Evolutionary conservation across 2,329 filamentous ascomycete species (phyloP).

Genomic region (Cercospora sojina): DNA sequence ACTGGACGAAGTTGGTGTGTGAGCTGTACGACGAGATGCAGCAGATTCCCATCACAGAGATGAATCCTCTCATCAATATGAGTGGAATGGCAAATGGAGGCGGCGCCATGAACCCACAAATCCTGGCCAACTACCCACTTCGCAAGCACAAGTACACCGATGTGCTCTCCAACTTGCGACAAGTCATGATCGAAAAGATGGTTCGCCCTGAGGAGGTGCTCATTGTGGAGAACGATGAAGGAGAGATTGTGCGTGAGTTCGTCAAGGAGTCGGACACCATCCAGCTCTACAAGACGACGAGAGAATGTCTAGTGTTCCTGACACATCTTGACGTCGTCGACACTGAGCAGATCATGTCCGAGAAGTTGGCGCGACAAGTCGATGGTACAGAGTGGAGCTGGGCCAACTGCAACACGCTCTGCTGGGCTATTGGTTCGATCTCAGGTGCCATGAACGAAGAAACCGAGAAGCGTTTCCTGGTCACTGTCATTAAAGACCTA

Average conservation of each 20-base stretch:
- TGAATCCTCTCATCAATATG: constrained; percentile 85
- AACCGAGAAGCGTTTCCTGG: constrained; percentile 96
- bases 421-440: constrained; percentile 98
- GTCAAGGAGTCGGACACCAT: constrained; percentile 99
- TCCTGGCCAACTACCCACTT: constrained; percentile 87
- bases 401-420: constrained; percentile 99
- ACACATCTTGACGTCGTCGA: constrained; percentile 97
- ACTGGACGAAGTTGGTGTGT: constrained; percentile 98
- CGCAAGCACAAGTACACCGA: constrained; percentile 98
- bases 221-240: constrained; percentile 99
- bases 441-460: constrained; percentile 99
- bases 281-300: constrained; percentile 97
- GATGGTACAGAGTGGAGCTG: constrained; percentile 97
- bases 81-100: constrained; percentile 70
- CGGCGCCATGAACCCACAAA: constrained; percentile 77
- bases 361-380: constrained; percentile 92
- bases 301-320: constrained; percentile 94
- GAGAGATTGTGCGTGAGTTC: constrained; percentile 97
- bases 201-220: constrained; percentile 95
- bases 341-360: constrained; percentile 98
- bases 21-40: constrained; percentile 99
- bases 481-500: constrained; percentile 97
- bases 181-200: constrained; percentile 99
- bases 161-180: constrained; percentile 86
- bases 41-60: constrained; percentile 84